A percentile compares a stretch with the other conserved stretches of the same genome.
Conservation (phyloP, 2,329 filamentous ascomycete species). For the Niveomyces coronatus region DNA sequence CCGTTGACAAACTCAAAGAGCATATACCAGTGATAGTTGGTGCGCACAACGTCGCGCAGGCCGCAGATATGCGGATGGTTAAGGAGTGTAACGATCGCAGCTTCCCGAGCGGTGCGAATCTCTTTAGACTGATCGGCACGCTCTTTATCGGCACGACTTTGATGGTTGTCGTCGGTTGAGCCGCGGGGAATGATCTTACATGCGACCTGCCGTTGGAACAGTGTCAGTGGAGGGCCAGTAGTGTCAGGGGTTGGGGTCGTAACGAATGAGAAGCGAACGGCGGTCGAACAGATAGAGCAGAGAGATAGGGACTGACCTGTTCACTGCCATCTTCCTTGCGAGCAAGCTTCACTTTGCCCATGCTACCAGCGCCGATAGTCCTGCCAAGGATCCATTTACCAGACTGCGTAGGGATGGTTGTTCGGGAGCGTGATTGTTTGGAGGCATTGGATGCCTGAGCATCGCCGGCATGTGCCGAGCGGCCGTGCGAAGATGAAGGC, state of each 20-base stretch:
- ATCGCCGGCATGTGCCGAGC: conserved; percentile 32
- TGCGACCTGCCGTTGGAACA: conserved; percentile 53
- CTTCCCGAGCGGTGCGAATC: conserved; percentile 86
- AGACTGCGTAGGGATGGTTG: conserved; percentile 79
- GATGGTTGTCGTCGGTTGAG: conserved; percentile 75
- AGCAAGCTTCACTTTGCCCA: conserved; percentile 97
- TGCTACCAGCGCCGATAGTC: conserved; percentile 93
- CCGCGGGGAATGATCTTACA: conserved; percentile 95
- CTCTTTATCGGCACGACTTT: conserved; percentile 63
- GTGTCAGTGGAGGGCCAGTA: neutral
- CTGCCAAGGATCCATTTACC: conserved; percentile 94
- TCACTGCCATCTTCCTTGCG: conserved; percentile 83
- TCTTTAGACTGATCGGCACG: conserved; percentile 94
- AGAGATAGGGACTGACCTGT: conserved; percentile 50
- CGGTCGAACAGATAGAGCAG: conserved; percentile 4
- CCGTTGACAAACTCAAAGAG: conserved; percentile 98
- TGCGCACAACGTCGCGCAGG: conserved; percentile 88
- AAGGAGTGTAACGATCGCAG: conserved; percentile 88
- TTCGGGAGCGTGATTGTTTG: conserved; percentile 51
- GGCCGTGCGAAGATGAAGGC: conserved; percentile 35
- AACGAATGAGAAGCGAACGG: neutral
- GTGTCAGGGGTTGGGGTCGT: conserved; percentile 2
- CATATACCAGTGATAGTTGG: conserved; percentile 99
- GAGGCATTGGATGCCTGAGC: conserved; percentile 28
- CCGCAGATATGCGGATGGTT: conserved; percentile 95